phyloP scores from a whole-genome alignment of 345 rosid species.

The Aquilaria sinensis region DNA sequence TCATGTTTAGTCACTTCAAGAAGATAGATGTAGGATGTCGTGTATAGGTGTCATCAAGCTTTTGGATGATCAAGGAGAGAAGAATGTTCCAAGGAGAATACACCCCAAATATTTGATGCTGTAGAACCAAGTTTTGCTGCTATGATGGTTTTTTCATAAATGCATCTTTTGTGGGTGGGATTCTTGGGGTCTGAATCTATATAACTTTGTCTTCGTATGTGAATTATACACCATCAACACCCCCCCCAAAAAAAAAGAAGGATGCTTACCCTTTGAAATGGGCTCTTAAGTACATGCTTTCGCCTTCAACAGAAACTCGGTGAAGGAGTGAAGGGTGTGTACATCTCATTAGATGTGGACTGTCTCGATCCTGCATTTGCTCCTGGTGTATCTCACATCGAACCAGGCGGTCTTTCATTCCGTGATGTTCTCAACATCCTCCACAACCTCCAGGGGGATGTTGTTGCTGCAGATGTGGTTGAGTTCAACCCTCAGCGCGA shows the following conservation, averaged over 20 bases:
- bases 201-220: too few species aligned
- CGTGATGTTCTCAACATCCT: constrained; percentile 88
- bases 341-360: constrained; percentile 85
- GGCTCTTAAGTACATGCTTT: background rate
- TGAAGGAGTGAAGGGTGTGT: constrained; percentile 92
- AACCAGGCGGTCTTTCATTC: constrained; percentile 97
- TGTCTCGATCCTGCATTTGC: constrained; percentile 98
- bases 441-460: constrained; percentile 76
- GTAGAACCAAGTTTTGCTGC: background rate
- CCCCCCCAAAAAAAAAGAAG: too few species aligned
- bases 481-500: constrained; percentile 98
- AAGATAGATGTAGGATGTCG: constrained; percentile 25
- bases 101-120: background rate
- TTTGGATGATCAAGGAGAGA: background rate
- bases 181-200: too few species aligned
- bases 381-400: constrained; percentile 97
- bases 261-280: too few species aligned
- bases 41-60: background rate
- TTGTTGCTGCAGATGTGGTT: constrained; percentile 92
- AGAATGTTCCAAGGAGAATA: background rate
- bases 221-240: too few species aligned
- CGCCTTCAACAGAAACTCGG: constrained; percentile 70
- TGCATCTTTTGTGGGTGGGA: too few species aligned
- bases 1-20: constrained; percentile 32
- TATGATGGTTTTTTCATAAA: background rate